Base-by-base conservation (phyloP, 2,329 filamentous ascomycete species). In the Botrytis byssoidea region DNA sequence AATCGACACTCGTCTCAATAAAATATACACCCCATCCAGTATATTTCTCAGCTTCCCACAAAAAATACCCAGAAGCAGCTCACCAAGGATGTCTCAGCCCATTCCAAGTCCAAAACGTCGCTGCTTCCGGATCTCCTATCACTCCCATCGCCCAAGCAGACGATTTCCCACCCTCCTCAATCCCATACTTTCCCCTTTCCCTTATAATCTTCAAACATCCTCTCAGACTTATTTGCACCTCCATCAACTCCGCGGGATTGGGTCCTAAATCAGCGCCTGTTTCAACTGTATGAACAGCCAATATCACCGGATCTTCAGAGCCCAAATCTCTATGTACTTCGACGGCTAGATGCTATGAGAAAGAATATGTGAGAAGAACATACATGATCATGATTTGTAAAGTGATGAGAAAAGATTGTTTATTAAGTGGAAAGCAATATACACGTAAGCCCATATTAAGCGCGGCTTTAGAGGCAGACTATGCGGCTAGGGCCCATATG, bases 401-500 rank as follows among this genome's bases (percentile, higher is more conserved):
- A 55, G 22, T n/a, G 18, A 16, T 8, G 18, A 10, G 22, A 48
- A 70, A 4, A 6, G 8, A 16, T 7, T 4, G 8, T 37, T 46
- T 3, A 2, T 35, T 25, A 32, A 5, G 18, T 0, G 29, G 10
- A 22, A 22, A 51, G 14, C 16, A 35, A 71, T 60, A 32, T 55
- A 71, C 70, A 25, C 86, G 78, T 4, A 89, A 80, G 72, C 85
- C 85, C 81, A 88, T 86, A 75, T 89, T 89, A 71, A 90, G 77
- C 0, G 88, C 88, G 2, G 86, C 85, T 79, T 89, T 89, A 5
- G 85, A 87, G 0, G 87, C 86, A 8, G 84, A 84, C 77, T 89
- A 89, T 18, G 87, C 88, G 1, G 85, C 87, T 74, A 89, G 89
- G 0, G 82, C 87, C 77, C 89, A 87, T 79, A 89, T 87, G 77